Percentiles rank a stretch among this genome's conserved stretches.
phyloP scores from a whole-genome alignment of 805 yeast species.

The Barnettozyma wickerhamii region DNA sequence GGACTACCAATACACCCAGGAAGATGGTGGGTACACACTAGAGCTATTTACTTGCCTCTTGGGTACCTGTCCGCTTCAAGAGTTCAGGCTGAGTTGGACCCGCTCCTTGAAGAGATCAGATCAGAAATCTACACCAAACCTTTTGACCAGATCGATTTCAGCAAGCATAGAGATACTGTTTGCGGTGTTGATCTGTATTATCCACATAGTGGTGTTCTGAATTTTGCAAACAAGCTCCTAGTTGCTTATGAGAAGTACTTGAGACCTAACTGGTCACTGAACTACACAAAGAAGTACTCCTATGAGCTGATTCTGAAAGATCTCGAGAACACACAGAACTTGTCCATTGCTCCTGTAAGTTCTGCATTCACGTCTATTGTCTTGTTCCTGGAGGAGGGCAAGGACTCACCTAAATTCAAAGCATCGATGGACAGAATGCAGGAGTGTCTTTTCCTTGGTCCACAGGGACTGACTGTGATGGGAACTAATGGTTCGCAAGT shows the following conservation, averaged over 20 bases:
- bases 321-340: constrained; percentile 66
- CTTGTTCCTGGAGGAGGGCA: constrained; percentile 65
- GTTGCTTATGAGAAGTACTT: constrained; percentile 63
- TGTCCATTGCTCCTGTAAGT: constrained; percentile 92
- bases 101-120: constrained; percentile 63
- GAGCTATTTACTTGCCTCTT: constrained; percentile 85
- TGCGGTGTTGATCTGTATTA: constrained; percentile 92
- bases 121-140: constrained; percentile 69
- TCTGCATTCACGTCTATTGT: constrained; percentile 81
- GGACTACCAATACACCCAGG: constrained; percentile 85
- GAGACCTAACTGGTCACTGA: constrained; percentile 71
- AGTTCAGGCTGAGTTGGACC: constrained; percentile 54
- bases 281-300: constrained; percentile 45
- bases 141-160: constrained; percentile 64
- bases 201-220: constrained; percentile 74
- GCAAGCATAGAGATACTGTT: constrained; percentile 70
- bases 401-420: constrained; percentile 54
- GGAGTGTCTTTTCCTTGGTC: constrained; percentile 80
- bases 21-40: constrained; percentile 98
- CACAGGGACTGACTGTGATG: constrained; percentile 87
- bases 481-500: constrained; percentile 98
- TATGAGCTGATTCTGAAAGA: constrained; percentile 72
- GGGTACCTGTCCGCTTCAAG: constrained; percentile 69
- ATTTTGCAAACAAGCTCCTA: constrained; percentile 56
- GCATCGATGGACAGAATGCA: constrained; percentile 55